These are phyloP conservation scores for Apiospora marii DNA, from an alignment of 2,329 filamentous ascomycete genomes.

Conservation along the genomic window DNA sequence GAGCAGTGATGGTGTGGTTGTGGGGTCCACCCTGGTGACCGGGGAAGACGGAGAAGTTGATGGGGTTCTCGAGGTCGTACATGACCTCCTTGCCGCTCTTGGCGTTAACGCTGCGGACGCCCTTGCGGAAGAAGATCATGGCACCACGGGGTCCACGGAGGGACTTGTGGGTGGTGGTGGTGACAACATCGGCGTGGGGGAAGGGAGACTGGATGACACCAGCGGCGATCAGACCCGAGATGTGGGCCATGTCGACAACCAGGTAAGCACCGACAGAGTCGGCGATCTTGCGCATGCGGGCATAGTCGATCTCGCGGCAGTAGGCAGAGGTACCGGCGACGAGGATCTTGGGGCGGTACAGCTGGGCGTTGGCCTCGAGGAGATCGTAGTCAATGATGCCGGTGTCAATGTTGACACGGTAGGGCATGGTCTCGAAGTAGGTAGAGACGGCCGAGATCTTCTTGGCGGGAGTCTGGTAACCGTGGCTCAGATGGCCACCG, in stretches of 20 bases:
- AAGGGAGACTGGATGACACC: conserved; percentile 95
- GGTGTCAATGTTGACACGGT: conserved; percentile 87
- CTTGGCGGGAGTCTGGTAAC: conserved; percentile 94
- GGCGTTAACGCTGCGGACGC: conserved; percentile 85
- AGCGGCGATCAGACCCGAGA: conserved; percentile 93
- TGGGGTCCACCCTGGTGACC: conserved; percentile 98
- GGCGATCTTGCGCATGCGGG: conserved; percentile 93
- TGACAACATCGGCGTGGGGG: conserved; percentile 91
- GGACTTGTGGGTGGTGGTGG: conserved; percentile 98
- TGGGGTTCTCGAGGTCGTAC: conserved; percentile 93
- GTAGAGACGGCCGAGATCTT: conserved; percentile 99
- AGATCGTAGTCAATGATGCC: conserved; percentile 97
- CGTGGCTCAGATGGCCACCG: conserved; percentile 93
- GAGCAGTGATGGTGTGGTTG: conserved; percentile 99
- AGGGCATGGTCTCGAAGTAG: conserved; percentile 99
- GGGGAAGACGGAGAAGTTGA: conserved; percentile 99
- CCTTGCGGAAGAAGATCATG: conserved; percentile 99
- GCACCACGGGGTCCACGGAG: conserved; percentile 95
- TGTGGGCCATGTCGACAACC: conserved; percentile 98
- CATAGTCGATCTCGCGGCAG: conserved; percentile 97
- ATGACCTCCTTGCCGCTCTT: conserved; percentile 90
- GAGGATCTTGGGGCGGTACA: conserved; percentile 96
- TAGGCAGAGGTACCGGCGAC: conserved; percentile 98
- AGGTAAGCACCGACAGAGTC: conserved; percentile 95
- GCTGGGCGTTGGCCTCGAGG: conserved; percentile 85